phyloP scores from a whole-genome alignment of 176 grass and related monocot species.

The Carex littledalei region DNA sequence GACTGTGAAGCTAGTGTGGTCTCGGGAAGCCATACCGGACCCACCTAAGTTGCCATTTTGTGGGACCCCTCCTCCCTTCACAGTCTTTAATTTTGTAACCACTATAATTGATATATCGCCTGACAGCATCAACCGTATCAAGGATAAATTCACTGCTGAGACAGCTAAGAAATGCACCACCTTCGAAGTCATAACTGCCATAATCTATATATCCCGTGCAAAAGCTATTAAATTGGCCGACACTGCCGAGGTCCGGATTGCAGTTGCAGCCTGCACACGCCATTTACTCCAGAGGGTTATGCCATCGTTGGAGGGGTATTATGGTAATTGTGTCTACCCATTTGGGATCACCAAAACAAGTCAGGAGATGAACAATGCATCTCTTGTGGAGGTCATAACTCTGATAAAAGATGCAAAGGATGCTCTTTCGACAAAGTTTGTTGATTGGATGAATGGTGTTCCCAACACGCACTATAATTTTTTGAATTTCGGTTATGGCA shows the following conservation, averaged over 20 bases:
- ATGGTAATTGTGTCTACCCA: constrained; percentile 72
- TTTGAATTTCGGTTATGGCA: constrained; percentile 51
- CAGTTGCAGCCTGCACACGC: constrained; percentile 62
- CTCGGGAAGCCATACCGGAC: constrained; percentile 48
- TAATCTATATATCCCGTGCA: constrained; percentile 61
- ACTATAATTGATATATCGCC: constrained; percentile 46
- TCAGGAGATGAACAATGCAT: constrained; percentile 24
- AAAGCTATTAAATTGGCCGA: constrained; percentile 28
- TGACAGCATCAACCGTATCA: constrained; percentile 46
- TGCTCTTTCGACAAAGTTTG: constrained; percentile 39
- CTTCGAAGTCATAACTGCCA: constrained; percentile 66
- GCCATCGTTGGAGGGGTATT: constrained; percentile 51
- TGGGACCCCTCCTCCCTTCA: constrained; percentile 33
- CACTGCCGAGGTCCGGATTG: constrained; percentile 48
- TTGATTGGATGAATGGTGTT: constrained; percentile 55
- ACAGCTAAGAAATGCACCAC: constrained; percentile 56
- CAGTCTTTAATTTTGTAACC: constrained; percentile 59
- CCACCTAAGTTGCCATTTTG: constrained; percentile 45
- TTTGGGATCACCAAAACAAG: constrained; percentile 40
- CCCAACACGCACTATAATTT: constrained; percentile 52
- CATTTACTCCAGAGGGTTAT: constrained; percentile 56
- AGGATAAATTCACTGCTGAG: constrained; percentile 35
- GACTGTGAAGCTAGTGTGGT: constrained; percentile 49
- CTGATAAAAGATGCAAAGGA: constrained; percentile 74
- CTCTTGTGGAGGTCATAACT: constrained; percentile 44